These are phyloP conservation scores for Mollisiaceae sp. DNA, from an alignment of 2,329 filamentous ascomycete genomes.

Conservation along the genomic window DNA sequence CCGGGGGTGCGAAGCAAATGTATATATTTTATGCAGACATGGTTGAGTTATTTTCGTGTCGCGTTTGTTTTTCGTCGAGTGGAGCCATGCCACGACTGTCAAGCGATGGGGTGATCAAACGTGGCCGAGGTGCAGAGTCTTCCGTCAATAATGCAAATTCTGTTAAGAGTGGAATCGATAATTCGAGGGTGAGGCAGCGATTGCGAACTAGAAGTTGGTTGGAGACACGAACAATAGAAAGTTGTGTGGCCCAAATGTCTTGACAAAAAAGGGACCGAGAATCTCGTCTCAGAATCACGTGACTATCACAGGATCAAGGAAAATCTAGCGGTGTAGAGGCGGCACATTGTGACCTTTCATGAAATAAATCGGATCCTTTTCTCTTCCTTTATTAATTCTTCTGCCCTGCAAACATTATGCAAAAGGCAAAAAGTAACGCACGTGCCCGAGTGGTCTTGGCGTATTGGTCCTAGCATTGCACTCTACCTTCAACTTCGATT, in stretches of 20 bases:
- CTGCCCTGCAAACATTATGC: neutral
- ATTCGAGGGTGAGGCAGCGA: neutral
- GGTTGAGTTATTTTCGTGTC: conserved; percentile 3
- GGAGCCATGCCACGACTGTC: conserved; percentile 9
- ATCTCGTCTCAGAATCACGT: neutral
- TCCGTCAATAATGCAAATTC: neutral
- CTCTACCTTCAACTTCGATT: neutral
- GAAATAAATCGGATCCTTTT: too few relatives aligned
- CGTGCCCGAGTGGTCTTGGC: neutral
- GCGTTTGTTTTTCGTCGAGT: conserved; percentile 12
- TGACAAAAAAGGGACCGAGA: too few relatives aligned
- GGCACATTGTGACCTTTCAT: too few relatives aligned
- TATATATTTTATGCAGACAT: neutral
- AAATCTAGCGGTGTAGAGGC: too few relatives aligned
- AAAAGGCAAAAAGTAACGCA: neutral
- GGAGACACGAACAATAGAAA: neutral
- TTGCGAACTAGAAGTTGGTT: neutral
- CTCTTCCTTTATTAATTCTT: too few relatives aligned
- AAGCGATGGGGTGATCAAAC: conserved; percentile 11
- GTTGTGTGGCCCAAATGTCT: neutral
- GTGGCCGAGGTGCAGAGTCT: too few relatives aligned
- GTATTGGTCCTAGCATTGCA: neutral
- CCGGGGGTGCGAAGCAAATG: neutral
- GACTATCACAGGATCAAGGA: neutral
- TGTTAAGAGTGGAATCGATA: neutral